Conservation (phyloP, 1,284 basidiomycete species). For the Farysia itapuensis region DNA sequence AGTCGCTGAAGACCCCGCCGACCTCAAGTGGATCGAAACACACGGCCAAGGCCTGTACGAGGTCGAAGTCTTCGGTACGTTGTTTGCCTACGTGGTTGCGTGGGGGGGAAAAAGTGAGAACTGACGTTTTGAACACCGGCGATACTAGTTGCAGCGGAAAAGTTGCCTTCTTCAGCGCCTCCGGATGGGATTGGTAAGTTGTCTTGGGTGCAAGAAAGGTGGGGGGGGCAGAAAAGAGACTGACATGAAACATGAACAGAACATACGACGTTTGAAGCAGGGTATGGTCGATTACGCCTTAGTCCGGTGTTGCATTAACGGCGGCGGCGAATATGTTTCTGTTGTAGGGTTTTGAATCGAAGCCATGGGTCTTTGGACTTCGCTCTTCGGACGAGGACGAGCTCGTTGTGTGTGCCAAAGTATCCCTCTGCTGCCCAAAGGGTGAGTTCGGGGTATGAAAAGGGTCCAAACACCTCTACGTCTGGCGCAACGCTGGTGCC, state of each 20-base stretch:
- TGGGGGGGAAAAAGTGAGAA: too few species aligned
- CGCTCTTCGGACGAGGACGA: constrained; percentile 38
- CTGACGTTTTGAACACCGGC: too few species aligned
- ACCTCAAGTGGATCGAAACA: constrained; percentile 22
- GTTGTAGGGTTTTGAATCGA: background rate
- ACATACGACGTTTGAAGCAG: constrained; percentile 17
- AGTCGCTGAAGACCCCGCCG: constrained; percentile 33
- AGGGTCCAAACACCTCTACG: constrained; percentile 51
- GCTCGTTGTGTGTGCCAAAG: constrained; percentile 47
- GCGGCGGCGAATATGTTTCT: background rate
- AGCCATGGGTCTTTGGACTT: constrained; percentile 15
- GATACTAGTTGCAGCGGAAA: constrained; percentile 24
- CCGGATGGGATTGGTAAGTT: constrained; percentile 37
- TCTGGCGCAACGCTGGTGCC: constrained; percentile 32
- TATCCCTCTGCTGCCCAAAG: constrained; percentile 51
- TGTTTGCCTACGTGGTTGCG: too few species aligned
- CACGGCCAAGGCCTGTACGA: constrained; percentile 42
- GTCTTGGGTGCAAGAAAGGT: too few species aligned
- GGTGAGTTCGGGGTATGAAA: constrained; percentile 23
- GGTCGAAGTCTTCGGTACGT: constrained; percentile 24
- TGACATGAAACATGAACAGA: too few species aligned
- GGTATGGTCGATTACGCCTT: constrained; percentile 14
- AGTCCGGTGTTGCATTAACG: constrained; percentile 23
- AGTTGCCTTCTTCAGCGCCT: constrained; percentile 15
- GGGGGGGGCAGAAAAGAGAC: too few species aligned